Evolutionary conservation across 768 basidiomycete species (phyloP).

Genomic region (Tulasnella sp.): DNA sequence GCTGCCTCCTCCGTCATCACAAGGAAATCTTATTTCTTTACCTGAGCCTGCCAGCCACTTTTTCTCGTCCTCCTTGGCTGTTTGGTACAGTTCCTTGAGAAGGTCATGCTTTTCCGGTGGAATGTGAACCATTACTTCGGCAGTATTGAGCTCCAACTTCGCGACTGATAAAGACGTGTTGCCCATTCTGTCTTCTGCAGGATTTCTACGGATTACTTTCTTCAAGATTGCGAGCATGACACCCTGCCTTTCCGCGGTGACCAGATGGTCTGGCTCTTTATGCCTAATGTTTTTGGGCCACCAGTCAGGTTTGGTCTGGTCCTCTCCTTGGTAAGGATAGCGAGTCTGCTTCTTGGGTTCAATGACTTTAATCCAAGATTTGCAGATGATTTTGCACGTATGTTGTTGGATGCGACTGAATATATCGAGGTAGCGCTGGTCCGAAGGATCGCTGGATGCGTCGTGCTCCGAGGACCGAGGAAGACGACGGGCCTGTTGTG

Average conservation of each 20-base stretch:
- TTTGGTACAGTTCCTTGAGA: slow-evolving; percentile 26
- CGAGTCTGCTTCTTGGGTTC: slow-evolving; percentile 30
- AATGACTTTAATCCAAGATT: slow-evolving; percentile 32
- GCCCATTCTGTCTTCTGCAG: no score
- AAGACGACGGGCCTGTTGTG: no score
- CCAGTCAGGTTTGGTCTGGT: slow-evolving; percentile 27
- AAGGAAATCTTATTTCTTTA: no score
- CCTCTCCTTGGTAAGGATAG: slow-evolving; percentile 29
- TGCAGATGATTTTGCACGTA: slow-evolving; percentile 27
- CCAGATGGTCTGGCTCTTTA: slow-evolving; percentile 29
- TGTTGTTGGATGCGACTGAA: slow-evolving; percentile 25
- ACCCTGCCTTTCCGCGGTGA: slow-evolving; percentile 26
- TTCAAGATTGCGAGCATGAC: slow-evolving; percentile 26
- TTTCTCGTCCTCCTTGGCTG: no score
- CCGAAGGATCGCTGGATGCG: slow-evolving; percentile 19
- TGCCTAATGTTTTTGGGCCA: slow-evolving; percentile 29
- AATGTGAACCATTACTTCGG: slow-evolving; percentile 24
- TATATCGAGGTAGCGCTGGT: slow-evolving; percentile 22
- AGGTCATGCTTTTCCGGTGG: slow-evolving; percentile 23
- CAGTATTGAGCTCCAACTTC: slow-evolving; percentile 26
- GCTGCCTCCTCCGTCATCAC: no score
- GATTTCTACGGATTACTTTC: no score
- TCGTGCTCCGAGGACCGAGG: no score
- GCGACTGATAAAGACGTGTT: no score
- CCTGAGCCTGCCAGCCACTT: no score